Evolutionary conservation across 495 filamentous ascomycete species (phyloP).

Genomic region (Tetracladium marchalianum): DNA sequence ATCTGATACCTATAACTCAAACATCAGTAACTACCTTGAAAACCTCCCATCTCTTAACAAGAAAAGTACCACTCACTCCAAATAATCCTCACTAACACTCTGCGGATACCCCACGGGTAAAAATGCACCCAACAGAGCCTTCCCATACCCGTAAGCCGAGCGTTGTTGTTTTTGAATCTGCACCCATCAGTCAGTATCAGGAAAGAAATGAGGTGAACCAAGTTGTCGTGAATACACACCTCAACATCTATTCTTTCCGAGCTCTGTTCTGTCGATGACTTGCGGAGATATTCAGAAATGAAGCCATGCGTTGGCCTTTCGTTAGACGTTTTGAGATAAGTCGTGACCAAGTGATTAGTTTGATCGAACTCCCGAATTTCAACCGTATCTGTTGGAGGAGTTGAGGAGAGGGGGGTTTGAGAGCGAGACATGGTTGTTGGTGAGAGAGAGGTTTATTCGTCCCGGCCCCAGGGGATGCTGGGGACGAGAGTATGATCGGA

Average conservation of each 20-base stretch:
- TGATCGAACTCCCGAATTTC: constrained; percentile 38
- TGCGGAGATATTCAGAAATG: no score
- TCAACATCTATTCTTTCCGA: no score
- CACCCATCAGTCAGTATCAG: not conserved
- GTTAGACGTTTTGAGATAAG: constrained; percentile 27
- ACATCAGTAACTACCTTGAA: not conserved
- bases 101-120: constrained; percentile 89
- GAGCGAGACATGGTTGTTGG: no score
- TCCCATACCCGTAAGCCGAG: not conserved
- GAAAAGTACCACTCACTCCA: constrained; percentile 47
- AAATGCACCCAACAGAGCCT: constrained; percentile 56
- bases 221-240: no score
- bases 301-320: no score
- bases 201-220: no score
- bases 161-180: not conserved
- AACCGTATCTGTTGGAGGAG: not conserved
- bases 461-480: no score
- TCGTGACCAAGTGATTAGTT: constrained; percentile 37
- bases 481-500: no score
- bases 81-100: constrained; percentile 84
- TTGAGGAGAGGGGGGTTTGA: no score
- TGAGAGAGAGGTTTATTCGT: no score
- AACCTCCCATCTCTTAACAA: no score
- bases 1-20: constrained; percentile 56
- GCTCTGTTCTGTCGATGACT: no score